Evolutionary conservation across 139 green algal species (phyloP).

Genomic region (Chlorella sp.): DNA sequence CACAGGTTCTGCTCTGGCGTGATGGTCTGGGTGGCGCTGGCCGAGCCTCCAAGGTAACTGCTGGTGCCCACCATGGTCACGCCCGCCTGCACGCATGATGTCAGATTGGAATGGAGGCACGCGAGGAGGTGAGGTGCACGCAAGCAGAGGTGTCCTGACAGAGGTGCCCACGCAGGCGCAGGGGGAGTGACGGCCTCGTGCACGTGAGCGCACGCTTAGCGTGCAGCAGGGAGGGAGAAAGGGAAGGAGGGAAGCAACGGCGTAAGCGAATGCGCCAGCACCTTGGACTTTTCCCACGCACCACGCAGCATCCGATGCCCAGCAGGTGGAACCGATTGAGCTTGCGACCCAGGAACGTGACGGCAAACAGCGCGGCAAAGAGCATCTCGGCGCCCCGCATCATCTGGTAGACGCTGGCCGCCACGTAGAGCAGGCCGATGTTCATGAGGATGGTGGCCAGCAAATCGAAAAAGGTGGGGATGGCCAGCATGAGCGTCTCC

Average conservation of each 20-base stretch:
- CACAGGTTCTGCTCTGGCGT: conserved; percentile 43
- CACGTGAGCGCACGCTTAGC: neutral
- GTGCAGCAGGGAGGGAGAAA: no score
- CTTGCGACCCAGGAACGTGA: conserved; percentile 49
- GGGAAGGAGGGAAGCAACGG: no score
- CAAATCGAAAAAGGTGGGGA: conserved; percentile 59
- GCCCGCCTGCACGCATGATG: conserved; percentile 34
- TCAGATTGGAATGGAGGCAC: no score
- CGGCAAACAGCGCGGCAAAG: conserved; percentile 60
- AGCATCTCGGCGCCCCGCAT: conserved; percentile 70
- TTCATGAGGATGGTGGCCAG: conserved; percentile 67
- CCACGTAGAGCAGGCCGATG: conserved; percentile 64
- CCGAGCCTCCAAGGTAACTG: conserved; percentile 50
- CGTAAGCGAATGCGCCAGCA: no score
- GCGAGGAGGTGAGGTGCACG: no score
- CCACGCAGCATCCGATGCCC: conserved; percentile 75
- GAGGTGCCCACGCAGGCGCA: no score
- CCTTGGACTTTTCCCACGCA: no score
- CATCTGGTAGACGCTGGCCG: conserved; percentile 72
- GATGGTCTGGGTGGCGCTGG: conserved; percentile 35
- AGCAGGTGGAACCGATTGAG: conserved; percentile 61
- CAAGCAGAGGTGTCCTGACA: no score
- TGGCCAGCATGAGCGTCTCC: conserved; percentile 46
- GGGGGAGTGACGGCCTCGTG: neutral
- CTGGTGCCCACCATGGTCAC: conserved; percentile 44